A percentile compares a stretch with the other conserved stretches of the same genome.
phyloP scores from a whole-genome alignment of 495 filamentous ascomycete genomes.

The Penicillium paxilli region DNA sequence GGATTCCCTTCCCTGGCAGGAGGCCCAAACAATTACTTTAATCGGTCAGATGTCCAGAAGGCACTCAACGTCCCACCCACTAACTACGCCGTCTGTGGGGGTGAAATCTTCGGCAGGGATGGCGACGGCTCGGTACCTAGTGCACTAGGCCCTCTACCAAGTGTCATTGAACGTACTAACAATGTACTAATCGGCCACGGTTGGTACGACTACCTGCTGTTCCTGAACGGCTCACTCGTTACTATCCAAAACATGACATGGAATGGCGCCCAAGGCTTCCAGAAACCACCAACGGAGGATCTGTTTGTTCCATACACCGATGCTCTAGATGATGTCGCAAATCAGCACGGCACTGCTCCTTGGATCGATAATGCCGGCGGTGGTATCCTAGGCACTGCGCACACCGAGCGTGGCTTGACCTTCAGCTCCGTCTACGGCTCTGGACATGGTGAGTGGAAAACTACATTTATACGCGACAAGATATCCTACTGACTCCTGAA shows the following conservation, averaged over 20 bases:
- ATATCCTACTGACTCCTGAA: background rate
- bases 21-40: constrained; percentile 71
- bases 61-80: constrained; percentile 68
- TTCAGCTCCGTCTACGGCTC: constrained; percentile 57
- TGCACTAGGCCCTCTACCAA: constrained; percentile 54
- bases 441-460: constrained; percentile 54
- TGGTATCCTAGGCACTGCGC: constrained; percentile 61
- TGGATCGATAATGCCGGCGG: constrained; percentile 37
- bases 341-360: constrained; percentile 9
- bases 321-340: constrained; percentile 31
- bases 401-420: constrained; percentile 70
- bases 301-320: constrained; percentile 68
- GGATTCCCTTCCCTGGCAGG: constrained; percentile 66
- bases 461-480: background rate
- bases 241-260: constrained; percentile 87
- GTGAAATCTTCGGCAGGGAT: constrained; percentile 55
- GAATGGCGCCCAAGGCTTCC: constrained; percentile 71
- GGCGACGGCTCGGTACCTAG: constrained; percentile 48
- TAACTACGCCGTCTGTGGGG: constrained; percentile 62
- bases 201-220: constrained; percentile 53
- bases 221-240: constrained; percentile 66
- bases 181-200: constrained; percentile 71
- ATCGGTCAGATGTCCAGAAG: constrained; percentile 70
- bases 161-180: constrained; percentile 71
- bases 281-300: constrained; percentile 51